phyloP scores from a whole-genome alignment of 2,329 filamentous ascomycete species.

The Emericellopsis cladophorae region DNA sequence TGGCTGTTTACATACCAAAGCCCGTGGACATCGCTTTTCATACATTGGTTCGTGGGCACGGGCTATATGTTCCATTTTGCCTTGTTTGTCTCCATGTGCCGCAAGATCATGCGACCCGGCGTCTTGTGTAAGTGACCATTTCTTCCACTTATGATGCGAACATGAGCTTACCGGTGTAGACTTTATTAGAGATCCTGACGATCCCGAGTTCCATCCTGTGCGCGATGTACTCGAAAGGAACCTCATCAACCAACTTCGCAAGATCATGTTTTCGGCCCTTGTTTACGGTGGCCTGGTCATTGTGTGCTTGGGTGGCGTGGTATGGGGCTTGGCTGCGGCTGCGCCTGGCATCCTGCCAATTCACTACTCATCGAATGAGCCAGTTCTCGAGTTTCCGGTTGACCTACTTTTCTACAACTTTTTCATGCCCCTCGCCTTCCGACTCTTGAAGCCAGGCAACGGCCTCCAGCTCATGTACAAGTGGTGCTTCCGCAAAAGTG shows the following conservation, averaged over 20 bases:
- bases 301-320: constrained; percentile 84
- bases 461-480: constrained; percentile 75
- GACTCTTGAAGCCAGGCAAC: constrained; percentile 74
- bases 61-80: constrained; percentile 99
- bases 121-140: constrained; percentile 61
- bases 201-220: constrained; percentile 95
- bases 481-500: constrained; percentile 93
- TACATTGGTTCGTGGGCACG: constrained; percentile 97
- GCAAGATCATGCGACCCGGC: constrained; percentile 90
- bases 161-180: constrained; percentile 31
- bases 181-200: constrained; percentile 95
- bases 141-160: no score
- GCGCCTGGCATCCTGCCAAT: constrained; percentile 71
- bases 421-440: constrained; percentile 77
- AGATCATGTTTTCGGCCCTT: constrained; percentile 90
- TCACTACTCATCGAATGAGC: constrained; percentile 85
- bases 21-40: constrained; percentile 83
- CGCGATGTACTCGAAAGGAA: constrained; percentile 91
- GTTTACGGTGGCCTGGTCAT: constrained; percentile 92
- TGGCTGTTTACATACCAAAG: constrained; percentile 65
- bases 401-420: constrained; percentile 97
- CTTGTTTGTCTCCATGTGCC: constrained; percentile 96
- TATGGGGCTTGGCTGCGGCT: constrained; percentile 70
- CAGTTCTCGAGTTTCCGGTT: constrained; percentile 85
- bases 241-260: constrained; percentile 82